Evolutionary conservation across 805 yeast species (phyloP), one percentile per base, ranked within the genome.

Genomic region (Saccharomycopsis schoenii): DNA sequence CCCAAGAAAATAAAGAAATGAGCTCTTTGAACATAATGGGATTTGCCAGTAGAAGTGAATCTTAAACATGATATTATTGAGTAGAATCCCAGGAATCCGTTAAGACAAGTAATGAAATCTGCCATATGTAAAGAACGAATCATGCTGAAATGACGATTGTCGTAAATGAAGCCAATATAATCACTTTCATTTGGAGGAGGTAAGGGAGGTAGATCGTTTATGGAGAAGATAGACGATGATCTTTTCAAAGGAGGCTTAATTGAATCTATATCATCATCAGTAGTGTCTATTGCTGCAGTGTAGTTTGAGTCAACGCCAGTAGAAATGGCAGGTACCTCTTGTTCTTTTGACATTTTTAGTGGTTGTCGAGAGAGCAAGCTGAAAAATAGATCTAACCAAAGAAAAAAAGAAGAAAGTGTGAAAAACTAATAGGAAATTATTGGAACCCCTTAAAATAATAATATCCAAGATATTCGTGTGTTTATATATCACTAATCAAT

Each of bases 21-120:
- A 1, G 98, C 97, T 67, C 97, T 80, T 74, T 88, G 93, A 39
- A 85, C 82, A 71, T 88, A 87, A 69, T 84, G 87, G 8, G 83
- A 74, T 66, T 83, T 77, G 14, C 83, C 84, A 2, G 93, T 88
- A 58, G 84, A 76, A 4, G 92, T 83, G 72, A 83, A 94, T 69
- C 97, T 80, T 64, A 90, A 75, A 73, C 97, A 89, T 54, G 96
- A 86, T 51, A 94, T 80, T 65, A 93, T 86, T 39, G 97, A 86
- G 71, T 90, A 89, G 71, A 94, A 92, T 0, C 98, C 99, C 57
- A 92, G 85, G 71, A 89, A 90, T 29, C 97, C 97, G 73, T 94
- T 94, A 72, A 94, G 77, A 77, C 92, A 81, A 2, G 99, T 94
- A 72, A 94, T 94, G 76, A 86, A 90, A 73, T 94, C 99, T 5